Conservation (phyloP, 768 basidiomycete genomes). For the Leccinum subgranulosum region DNA sequence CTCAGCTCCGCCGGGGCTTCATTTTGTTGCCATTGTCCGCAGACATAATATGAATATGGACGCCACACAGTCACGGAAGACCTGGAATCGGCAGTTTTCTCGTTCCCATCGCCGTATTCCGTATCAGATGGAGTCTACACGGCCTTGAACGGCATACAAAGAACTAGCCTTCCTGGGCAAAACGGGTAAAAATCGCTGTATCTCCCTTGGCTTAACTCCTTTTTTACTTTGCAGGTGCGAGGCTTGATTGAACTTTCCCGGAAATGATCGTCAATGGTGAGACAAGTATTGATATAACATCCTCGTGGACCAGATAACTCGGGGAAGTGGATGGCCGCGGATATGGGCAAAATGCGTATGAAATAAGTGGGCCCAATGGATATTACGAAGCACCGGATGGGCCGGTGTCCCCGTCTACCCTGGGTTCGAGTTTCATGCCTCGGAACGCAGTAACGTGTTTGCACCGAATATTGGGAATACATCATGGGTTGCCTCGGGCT, state of each 20-base stretch:
- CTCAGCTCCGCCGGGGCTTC: conserved; percentile 12
- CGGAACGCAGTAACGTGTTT: conserved; percentile 44
- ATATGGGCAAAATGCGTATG: conserved; percentile 29
- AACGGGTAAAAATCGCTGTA: conserved; percentile 42
- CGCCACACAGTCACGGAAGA: conserved; percentile 1
- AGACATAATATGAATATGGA: conserved; percentile 14
- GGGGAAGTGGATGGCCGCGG: conserved; percentile 24
- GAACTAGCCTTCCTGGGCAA: conserved; percentile 40
- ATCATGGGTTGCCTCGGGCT: conserved; percentile 37
- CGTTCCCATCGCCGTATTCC: conserved; percentile 1
- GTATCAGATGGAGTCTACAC: conserved; percentile 26
- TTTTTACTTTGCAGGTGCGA: conserved; percentile 29
- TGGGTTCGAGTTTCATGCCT: conserved; percentile 49
- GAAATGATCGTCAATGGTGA: conserved; percentile 32
- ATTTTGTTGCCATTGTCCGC: conserved; percentile 16
- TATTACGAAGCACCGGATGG: conserved; percentile 24
- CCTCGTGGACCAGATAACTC: conserved; percentile 36
- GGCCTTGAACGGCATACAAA: conserved; percentile 28
- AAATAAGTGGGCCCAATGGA: conserved; percentile 15
- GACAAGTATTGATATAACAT: conserved; percentile 25
- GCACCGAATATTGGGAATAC: conserved; percentile 41
- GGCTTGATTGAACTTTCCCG: conserved; percentile 33
- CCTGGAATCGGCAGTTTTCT: conserved; percentile 12
- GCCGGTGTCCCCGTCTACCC: conserved; percentile 42
- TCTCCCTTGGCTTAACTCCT: conserved; percentile 43